Evolutionary conservation across 2,329 filamentous ascomycete genomes (phyloP).

Genomic region (Amauroascus verrucosus): DNA sequence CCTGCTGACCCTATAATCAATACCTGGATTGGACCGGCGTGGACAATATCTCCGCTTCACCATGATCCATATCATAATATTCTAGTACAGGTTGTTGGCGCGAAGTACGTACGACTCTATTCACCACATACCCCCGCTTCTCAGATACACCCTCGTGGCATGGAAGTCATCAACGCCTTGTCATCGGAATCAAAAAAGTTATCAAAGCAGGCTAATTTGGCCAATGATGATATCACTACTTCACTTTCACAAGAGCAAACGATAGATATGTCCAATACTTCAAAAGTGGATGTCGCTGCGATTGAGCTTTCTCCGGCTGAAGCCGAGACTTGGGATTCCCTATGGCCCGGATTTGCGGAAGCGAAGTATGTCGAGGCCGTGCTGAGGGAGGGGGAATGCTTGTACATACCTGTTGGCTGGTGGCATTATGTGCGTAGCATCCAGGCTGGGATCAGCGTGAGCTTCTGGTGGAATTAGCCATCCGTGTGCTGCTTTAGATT

Average conservation of each 20-base stretch:
- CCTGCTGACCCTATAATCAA: constrained; percentile 58
- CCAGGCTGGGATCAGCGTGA: constrained; percentile 83
- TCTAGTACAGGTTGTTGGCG: constrained; percentile 75
- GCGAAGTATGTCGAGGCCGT: constrained; percentile 64
- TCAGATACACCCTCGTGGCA: constrained; percentile 32
- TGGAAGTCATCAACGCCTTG: constrained; percentile 25
- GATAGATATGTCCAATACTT: constrained; percentile 90
- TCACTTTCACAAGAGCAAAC: constrained; percentile 46
- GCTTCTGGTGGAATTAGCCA: constrained; percentile 79
- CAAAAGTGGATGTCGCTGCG: constrained; percentile 62
- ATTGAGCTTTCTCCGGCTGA: constrained; percentile 46
- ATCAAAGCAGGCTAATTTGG: constrained; percentile 3
- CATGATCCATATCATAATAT: constrained; percentile 93
- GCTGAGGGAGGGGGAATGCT: constrained; percentile 66
- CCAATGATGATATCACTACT: constrained; percentile 2
- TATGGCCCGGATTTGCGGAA: constrained; percentile 47
- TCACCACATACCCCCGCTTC: constrained; percentile 50
- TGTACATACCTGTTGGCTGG: constrained; percentile 91
- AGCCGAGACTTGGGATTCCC: constrained; percentile 33
- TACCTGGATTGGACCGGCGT: constrained; percentile 82
- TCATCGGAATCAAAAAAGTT: background rate
- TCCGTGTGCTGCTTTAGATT: background rate
- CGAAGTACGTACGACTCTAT: constrained; percentile 88
- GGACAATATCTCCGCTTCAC: constrained; percentile 85
- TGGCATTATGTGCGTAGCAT: constrained; percentile 93